These are phyloP conservation scores for Aspergillus fumigatus DNA, from an alignment of 2,329 filamentous ascomycete genomes.

Conservation along the genomic window DNA sequence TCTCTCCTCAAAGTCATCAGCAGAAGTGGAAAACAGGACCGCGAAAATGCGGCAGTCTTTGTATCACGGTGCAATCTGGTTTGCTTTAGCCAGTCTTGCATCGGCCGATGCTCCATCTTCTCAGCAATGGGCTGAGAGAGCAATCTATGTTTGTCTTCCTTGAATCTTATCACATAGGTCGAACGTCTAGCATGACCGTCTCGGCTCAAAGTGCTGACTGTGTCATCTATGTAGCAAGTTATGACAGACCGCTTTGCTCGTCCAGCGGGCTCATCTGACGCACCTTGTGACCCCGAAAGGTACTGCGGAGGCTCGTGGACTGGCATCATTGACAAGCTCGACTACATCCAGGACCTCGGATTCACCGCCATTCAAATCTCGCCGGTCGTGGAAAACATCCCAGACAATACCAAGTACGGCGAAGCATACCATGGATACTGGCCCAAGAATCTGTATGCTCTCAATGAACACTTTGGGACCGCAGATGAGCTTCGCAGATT, in stretches of 20 bases:
- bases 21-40: not conserved
- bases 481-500: constrained; percentile 41
- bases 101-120: constrained; percentile 4
- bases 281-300: constrained; percentile 13
- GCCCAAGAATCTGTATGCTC: constrained; percentile 41
- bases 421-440: constrained; percentile 47
- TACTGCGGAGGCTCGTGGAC: constrained; percentile 61
- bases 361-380: constrained; percentile 38
- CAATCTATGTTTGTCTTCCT: constrained; percentile 43
- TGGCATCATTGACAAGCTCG: constrained; percentile 51
- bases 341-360: constrained; percentile 45
- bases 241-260: constrained; percentile 55
- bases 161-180: not conserved
- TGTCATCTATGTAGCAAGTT: constrained; percentile 37
- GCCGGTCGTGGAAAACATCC: constrained; percentile 35
- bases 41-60: not conserved
- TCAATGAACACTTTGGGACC: constrained; percentile 46
- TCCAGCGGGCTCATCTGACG: constrained; percentile 35
- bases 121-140: constrained; percentile 48
- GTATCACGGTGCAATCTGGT: not conserved
- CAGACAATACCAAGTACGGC: constrained; percentile 30
- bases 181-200: not conserved
- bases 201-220: not conserved
- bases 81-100: not conserved
- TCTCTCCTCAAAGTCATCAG: not conserved